Evolutionary conservation across 805 yeast genomes (phyloP).

Genomic region (Ogataea allantospora): DNA sequence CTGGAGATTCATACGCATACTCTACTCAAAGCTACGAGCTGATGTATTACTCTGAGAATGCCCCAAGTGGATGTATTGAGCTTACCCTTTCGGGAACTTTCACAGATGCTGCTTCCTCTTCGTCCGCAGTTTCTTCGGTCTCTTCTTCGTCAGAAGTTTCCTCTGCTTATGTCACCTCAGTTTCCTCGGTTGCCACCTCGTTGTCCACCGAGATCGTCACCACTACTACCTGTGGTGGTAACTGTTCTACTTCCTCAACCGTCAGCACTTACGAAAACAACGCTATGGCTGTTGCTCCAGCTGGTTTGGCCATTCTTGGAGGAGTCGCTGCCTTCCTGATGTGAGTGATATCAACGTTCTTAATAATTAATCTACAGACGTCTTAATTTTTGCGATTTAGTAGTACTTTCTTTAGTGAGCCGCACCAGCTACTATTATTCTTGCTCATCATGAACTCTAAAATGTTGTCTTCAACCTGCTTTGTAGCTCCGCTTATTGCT

Average conservation of each 20-base stretch:
- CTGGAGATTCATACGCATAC: conserved; percentile 43
- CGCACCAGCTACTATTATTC: conserved; percentile 63
- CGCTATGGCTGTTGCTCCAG: conserved; percentile 15
- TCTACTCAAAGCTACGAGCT: conserved; percentile 32
- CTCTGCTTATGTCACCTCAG: conserved; percentile 4
- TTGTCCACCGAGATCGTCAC: conserved; percentile 1
- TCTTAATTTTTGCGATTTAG: no score
- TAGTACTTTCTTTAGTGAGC: conserved; percentile 58
- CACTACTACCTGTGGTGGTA: conserved; percentile 3
- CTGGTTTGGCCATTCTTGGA: conserved; percentile 14
- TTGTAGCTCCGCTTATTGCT: conserved; percentile 18
- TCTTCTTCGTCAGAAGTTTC: conserved; percentile 2
- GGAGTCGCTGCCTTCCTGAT: conserved; percentile 17
- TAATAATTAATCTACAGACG: no score
- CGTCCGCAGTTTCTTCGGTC: conserved; percentile 1
- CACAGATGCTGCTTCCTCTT: no score
- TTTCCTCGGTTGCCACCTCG: conserved; percentile 6
- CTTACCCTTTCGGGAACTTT: neutral
- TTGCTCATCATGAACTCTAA: conserved; percentile 56
- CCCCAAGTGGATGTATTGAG: conserved; percentile 21
- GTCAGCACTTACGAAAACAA: conserved; percentile 11
- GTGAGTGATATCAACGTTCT: neutral
- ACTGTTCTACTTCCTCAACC: conserved; percentile 6
- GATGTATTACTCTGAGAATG: conserved; percentile 22
- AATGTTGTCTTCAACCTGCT: conserved; percentile 32